Evolutionary conservation across 352 stramenopile genomes (phyloP).

Genomic region (Globisporangium apiculatum): DNA sequence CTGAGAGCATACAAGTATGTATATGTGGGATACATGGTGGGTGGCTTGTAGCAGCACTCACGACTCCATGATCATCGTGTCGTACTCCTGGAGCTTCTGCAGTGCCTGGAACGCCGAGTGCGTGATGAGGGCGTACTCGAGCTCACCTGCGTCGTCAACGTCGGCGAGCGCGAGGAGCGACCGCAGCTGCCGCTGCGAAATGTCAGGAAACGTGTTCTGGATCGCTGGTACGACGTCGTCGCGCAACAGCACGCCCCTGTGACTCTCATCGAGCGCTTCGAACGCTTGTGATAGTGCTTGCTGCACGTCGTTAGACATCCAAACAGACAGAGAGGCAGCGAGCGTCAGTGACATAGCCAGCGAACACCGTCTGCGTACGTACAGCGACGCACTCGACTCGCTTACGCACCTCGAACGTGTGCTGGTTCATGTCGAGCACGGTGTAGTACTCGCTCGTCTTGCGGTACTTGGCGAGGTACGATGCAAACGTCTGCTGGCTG

Average conservation of each 20-base stretch:
- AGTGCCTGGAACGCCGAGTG: slow-evolving; percentile 68
- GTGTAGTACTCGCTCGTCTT: slow-evolving; percentile 74
- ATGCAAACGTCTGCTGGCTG: slow-evolving; percentile 47
- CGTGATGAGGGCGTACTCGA: slow-evolving; percentile 62
- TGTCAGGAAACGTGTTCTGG: slow-evolving; percentile 54
- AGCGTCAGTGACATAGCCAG: background rate
- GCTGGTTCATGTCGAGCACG: slow-evolving; percentile 71
- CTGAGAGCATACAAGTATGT: background rate
- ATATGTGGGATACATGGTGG: too few species aligned
- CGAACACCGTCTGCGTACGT: background rate
- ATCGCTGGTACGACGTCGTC: slow-evolving; percentile 52
- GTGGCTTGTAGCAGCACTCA: slow-evolving; percentile 11
- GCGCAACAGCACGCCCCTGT: slow-evolving; percentile 41
- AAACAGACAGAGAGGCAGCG: background rate
- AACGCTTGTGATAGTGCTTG: slow-evolving; percentile 52
- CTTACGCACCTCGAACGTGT: slow-evolving; percentile 52
- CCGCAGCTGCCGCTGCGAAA: slow-evolving; percentile 52
- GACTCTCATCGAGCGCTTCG: slow-evolving; percentile 58
- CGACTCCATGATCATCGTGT: slow-evolving; percentile 68
- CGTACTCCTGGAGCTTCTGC: slow-evolving; percentile 81
- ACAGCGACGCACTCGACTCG: too few species aligned
- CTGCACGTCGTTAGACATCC: slow-evolving; percentile 6
- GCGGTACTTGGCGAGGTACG: slow-evolving; percentile 58
- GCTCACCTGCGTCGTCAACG: slow-evolving; percentile 55
- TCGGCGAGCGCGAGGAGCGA: slow-evolving; percentile 61